Conservation (phyloP, 805 yeast genomes). For the Spathaspora boniae region DNA sequence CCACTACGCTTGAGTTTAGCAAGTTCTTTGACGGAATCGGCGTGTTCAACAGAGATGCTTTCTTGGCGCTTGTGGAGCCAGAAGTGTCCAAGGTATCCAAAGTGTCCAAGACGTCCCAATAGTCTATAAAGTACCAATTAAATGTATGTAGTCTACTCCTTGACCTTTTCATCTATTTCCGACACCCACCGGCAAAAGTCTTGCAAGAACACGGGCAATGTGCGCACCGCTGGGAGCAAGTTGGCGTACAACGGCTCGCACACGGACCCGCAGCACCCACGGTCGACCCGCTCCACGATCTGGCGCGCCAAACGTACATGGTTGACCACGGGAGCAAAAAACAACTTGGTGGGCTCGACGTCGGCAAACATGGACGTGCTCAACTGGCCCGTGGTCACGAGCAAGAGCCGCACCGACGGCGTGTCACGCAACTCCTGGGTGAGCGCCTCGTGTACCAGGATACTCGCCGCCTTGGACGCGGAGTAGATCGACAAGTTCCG, state of each 20-base stretch:
- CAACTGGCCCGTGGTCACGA: constrained; percentile 51
- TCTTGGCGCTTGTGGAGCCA: constrained; percentile 10
- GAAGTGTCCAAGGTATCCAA: constrained; percentile 11
- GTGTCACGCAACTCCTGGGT: constrained; percentile 30
- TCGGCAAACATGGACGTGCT: constrained; percentile 47
- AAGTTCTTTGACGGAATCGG: constrained; percentile 48
- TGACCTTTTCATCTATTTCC: constrained; percentile 36
- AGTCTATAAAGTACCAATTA: constrained; percentile 1
- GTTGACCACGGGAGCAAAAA: constrained; percentile 48
- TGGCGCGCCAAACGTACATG: constrained; percentile 32
- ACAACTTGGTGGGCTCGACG: constrained; percentile 35
- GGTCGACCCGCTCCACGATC: constrained; percentile 28
- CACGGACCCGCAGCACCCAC: constrained; percentile 41
- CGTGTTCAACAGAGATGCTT: constrained; percentile 19
- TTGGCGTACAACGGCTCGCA: constrained; percentile 47
- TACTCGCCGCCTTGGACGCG: constrained; percentile 46
- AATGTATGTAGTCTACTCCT: constrained; percentile 6
- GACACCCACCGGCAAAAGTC: constrained; percentile 31
- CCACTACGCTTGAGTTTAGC: constrained; percentile 29
- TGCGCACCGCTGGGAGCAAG: constrained; percentile 39
- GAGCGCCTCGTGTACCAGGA: constrained; percentile 44
- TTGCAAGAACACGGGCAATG: constrained; percentile 40
- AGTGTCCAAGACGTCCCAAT: constrained; percentile 13
- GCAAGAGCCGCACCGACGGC: constrained; percentile 27
- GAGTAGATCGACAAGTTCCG: constrained; percentile 45